These are phyloP conservation scores for Xylariaceae sp. DNA, from an alignment of 2,329 filamentous ascomycete genomes.

Conservation along the genomic window DNA sequence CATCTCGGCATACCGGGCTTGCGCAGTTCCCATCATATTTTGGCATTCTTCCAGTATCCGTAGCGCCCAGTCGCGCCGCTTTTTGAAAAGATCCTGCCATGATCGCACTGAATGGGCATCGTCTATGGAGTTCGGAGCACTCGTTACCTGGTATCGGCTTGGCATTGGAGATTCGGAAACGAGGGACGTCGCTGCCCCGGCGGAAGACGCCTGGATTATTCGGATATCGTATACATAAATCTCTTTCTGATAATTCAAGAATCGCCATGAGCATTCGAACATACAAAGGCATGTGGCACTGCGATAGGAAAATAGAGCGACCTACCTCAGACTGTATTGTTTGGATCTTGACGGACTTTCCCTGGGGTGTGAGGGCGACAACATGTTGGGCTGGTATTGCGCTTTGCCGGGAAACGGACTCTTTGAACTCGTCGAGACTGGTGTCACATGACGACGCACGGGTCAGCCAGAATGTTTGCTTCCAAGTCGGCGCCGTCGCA, in stretches of 20 bases:
- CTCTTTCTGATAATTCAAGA: slow-evolving; percentile 56
- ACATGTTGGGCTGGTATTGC: slow-evolving; percentile 72
- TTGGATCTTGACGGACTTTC: slow-evolving; percentile 77
- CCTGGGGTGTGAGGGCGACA: slow-evolving; percentile 79
- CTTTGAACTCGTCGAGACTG: slow-evolving; percentile 78
- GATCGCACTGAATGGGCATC: slow-evolving; percentile 74
- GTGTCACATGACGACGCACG: slow-evolving; percentile 1
- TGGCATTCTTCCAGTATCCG: slow-evolving; percentile 64
- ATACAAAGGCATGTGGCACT: not conserved
- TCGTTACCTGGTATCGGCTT: slow-evolving; percentile 52
- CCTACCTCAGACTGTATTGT: slow-evolving; percentile 73
- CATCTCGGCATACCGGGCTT: slow-evolving; percentile 65
- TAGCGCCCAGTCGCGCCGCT: slow-evolving; percentile 74
- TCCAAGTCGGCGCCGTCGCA: not conserved
- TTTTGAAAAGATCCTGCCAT: slow-evolving; percentile 84
- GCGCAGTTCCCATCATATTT: slow-evolving; percentile 55
- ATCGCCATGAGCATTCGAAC: slow-evolving; percentile 9
- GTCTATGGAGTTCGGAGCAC: slow-evolving; percentile 75
- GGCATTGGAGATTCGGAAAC: slow-evolving; percentile 47
- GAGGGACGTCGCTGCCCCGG: slow-evolving; percentile 40
- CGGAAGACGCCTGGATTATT: slow-evolving; percentile 55
- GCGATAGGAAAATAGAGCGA: slow-evolving; percentile 11
- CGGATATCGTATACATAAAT: slow-evolving; percentile 89
- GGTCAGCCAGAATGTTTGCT: slow-evolving; percentile 12
- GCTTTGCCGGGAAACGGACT: slow-evolving; percentile 71